phyloP scores from a whole-genome alignment of 176 grass and related monocot genomes.

The Triticum timopheevii region DNA sequence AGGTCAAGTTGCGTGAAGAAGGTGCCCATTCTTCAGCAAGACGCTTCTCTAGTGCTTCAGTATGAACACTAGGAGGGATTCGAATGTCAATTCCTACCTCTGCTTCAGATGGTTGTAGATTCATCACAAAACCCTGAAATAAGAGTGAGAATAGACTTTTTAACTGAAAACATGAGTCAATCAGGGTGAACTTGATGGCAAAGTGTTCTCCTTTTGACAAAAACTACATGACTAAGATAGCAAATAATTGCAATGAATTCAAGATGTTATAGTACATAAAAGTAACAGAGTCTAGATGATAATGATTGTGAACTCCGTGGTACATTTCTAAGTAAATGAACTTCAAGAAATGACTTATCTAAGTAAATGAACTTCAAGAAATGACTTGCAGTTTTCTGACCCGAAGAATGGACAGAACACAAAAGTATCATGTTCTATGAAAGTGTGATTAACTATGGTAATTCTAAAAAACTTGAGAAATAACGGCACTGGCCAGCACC shows the following conservation, averaged over 20 bases:
- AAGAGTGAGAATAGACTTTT: constrained; percentile 12
- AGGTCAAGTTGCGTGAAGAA: constrained; percentile 74
- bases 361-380: not conserved
- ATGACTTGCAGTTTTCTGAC: not conserved
- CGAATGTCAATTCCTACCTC: constrained; percentile 88
- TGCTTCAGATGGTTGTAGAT: constrained; percentile 94
- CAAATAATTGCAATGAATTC: not conserved
- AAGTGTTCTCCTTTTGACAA: not conserved
- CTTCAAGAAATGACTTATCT: not conserved
- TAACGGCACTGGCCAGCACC: not conserved
- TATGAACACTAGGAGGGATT: constrained; percentile 65
- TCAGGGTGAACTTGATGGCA: not conserved
- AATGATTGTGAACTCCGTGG: not conserved
- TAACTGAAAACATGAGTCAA: not conserved
- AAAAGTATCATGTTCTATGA: not conserved
- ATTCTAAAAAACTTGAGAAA: not conserved
- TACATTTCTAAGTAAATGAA: not conserved
- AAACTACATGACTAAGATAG: not conserved
- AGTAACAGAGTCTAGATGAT: not conserved
- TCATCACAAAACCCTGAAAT: constrained; percentile 97
- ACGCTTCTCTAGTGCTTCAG: constrained; percentile 67
- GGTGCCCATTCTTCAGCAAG: constrained; percentile 95
- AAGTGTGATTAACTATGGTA: not conserved
- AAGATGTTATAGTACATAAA: not conserved
- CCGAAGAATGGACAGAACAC: not conserved